Evolutionary conservation across 306 rosid genomes (phyloP), one percentile per base, ranked within the genome.

Genomic region (Castanopsis chinensis): DNA sequence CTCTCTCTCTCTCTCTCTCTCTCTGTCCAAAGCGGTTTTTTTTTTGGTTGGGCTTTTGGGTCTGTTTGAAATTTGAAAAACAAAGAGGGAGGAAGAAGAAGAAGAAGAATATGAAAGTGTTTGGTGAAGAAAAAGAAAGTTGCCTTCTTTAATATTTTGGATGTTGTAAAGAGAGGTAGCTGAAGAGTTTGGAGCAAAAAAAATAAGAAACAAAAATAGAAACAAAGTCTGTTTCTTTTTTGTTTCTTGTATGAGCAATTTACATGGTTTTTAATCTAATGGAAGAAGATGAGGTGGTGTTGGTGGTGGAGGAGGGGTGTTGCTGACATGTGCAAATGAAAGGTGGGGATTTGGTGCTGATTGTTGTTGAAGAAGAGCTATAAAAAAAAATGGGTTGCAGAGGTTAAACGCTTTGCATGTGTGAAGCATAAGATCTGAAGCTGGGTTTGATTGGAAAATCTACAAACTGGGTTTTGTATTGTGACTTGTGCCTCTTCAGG

Each of bases 371-470:
- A 75, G 59, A 23, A 18, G 9, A n/a, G 52, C 45, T 3, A 33
- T 15, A 35, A 68, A 35, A 25, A 86, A 75, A 83, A 73, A 61
- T 77, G 92, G 82, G 78, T 27, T 6, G 72, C 23, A 19, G 72
- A 33, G 72, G 19, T 8, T 35, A 35, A 35, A 68, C 17, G 27
- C 30, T 74, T 69, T 85, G 81, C 87, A 77, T 76, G 76, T 56
- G 76, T 15, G 52, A 21, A 73, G 79, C 81, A 30, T 82, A 82
- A 88, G 98, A 94, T 94, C 97, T 89, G 84, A 80, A 73, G 84
- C 79, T 75, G 84, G 85, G 80, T 64, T 70, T 80, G 81, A 78
- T 83, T 73, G 87, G 81, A 86, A 74, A 76, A 79, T 84, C 85
- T 77, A 81, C 80, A 75, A 82, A 69, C 45, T 81, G 79, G 78